Evolutionary conservation across 2,329 filamentous ascomycete species (phyloP), one percentile per base, ranked within the genome.

Genomic region (Rutstroemia sp.): DNA sequence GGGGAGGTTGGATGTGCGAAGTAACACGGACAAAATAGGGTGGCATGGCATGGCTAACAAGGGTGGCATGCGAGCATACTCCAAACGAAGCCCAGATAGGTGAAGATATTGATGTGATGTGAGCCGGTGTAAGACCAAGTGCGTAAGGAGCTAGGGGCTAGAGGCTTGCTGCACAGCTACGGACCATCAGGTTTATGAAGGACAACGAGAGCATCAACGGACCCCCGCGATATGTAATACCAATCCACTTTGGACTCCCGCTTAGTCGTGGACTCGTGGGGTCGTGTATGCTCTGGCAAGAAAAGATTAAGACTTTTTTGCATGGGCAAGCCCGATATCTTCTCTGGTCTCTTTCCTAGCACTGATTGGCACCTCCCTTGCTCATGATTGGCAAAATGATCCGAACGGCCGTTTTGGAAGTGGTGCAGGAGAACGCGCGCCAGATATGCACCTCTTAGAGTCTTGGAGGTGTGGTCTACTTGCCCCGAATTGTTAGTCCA

Each of bases 151-250:
- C 25, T 34, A 12, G 30, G 27, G 30, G 30, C 30, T 34, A 34
- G 51, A 7, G 19, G 34, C 19, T 27, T 38, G 23, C 48, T 55
- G 53, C 47, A 55, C 19, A 47, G 17, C 51, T 45, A 55, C 53
- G 53, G 53, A 38, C 47, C 39, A 12, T 34, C 48, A 44, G 27
- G 21, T 6, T 19, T 17, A 19, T 34, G 27, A 42, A 9, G 39
- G 17, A 42, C 39, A 42, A 19, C 39, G 39, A n/a, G 39, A 42
- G 39, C 39, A 34, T 34, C 30, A 34, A 34, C 30, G 10, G 30
- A 34, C 30, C 30, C 30, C 30, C 30, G 30, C 30, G 30, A 34
- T 5, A 34, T 12, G 30, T 34, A 34, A 34, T 34, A 12, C 30
- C 30, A 34, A 12, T 14, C 30, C 30, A 12, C 30, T 3, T 34